Evolutionary conservation across 2,329 filamentous ascomycete species (phyloP).

Genomic region (Alternaria novae-zelandiae): DNA sequence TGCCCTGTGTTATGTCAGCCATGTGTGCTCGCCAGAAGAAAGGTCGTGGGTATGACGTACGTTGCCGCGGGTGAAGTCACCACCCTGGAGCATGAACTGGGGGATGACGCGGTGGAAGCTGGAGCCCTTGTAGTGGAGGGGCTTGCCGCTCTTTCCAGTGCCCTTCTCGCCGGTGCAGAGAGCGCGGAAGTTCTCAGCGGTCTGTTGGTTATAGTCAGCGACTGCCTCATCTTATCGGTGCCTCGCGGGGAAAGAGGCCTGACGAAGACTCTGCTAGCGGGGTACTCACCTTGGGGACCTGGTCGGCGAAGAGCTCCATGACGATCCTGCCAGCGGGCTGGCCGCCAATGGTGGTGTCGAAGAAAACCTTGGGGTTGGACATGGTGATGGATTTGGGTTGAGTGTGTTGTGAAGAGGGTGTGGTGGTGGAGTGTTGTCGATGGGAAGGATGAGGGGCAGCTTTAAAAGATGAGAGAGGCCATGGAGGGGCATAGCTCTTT

Average conservation of each 20-base stretch:
- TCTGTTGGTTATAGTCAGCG: slow-evolving; percentile 57
- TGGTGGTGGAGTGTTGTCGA: slow-evolving; percentile 21
- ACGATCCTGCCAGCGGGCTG: slow-evolving; percentile 76
- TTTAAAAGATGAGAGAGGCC: slow-evolving; percentile 13
- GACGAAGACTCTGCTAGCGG: slow-evolving; percentile 26
- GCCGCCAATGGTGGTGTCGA: slow-evolving; percentile 84
- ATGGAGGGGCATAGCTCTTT: slow-evolving; percentile 20
- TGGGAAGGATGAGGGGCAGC: slow-evolving; percentile 21
- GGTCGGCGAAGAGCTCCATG: slow-evolving; percentile 71
- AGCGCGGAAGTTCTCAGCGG: slow-evolving; percentile 91
- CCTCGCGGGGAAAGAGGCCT: not conserved
- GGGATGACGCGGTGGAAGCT: slow-evolving; percentile 96
- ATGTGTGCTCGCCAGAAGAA: not conserved
- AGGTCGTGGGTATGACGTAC: slow-evolving; percentile 60
- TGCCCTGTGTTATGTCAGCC: slow-evolving; percentile 28
- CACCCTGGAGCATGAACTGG: slow-evolving; percentile 97
- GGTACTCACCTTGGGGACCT: slow-evolving; percentile 70
- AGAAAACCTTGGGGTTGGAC: slow-evolving; percentile 76
- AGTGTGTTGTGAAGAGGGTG: slow-evolving; percentile 4
- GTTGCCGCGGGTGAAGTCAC: slow-evolving; percentile 93
- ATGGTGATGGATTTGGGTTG: slow-evolving; percentile 29
- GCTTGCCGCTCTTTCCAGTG: slow-evolving; percentile 78
- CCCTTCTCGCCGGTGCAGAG: slow-evolving; percentile 97
- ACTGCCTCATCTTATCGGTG: not conserved
- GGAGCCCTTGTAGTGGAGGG: slow-evolving; percentile 89